phyloP scores from a whole-genome alignment of 306 rosid genomes.

The Pueraria montana region DNA sequence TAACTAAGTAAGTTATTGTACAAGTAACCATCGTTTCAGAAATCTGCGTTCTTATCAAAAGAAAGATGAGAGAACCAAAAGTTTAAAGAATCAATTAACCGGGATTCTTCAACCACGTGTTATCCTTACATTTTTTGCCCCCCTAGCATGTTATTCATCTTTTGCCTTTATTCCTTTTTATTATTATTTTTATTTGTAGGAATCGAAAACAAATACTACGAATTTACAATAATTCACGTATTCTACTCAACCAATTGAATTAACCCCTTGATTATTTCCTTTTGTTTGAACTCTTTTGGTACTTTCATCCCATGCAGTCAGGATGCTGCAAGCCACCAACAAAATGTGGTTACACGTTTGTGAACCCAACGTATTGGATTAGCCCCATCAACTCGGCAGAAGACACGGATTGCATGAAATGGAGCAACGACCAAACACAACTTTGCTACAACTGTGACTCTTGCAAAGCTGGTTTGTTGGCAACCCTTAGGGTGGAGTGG shows the following conservation, averaged over 20 bases:
- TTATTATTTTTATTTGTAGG: too few relatives aligned
- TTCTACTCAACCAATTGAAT: too few relatives aligned
- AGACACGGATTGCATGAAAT: constrained; percentile 73
- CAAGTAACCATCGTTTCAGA: neutral
- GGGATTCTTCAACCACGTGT: constrained; percentile 53
- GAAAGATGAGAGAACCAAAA: neutral
- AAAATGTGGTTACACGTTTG: constrained; percentile 82
- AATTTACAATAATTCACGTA: too few relatives aligned
- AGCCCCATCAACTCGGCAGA: constrained; percentile 75
- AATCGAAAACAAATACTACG: too few relatives aligned
- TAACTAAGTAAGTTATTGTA: constrained; percentile 23
- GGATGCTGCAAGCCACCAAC: constrained; percentile 98
- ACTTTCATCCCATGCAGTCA: constrained; percentile 59
- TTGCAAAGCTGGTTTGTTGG: constrained; percentile 88
- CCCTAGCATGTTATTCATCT: neutral
- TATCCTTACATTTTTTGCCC: neutral
- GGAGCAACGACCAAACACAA: constrained; percentile 89
- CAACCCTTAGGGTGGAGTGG: constrained; percentile 76
- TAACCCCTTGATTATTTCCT: too few relatives aligned
- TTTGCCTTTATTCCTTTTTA: constrained; percentile 32
- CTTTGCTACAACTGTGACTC: constrained; percentile 84
- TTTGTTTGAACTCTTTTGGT: neutral
- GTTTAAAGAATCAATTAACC: neutral
- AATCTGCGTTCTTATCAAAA: neutral
- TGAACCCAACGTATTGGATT: constrained; percentile 94